Evolutionary conservation across 331 rosid species (phyloP).

Genomic region (Phaseolus coccineus): DNA sequence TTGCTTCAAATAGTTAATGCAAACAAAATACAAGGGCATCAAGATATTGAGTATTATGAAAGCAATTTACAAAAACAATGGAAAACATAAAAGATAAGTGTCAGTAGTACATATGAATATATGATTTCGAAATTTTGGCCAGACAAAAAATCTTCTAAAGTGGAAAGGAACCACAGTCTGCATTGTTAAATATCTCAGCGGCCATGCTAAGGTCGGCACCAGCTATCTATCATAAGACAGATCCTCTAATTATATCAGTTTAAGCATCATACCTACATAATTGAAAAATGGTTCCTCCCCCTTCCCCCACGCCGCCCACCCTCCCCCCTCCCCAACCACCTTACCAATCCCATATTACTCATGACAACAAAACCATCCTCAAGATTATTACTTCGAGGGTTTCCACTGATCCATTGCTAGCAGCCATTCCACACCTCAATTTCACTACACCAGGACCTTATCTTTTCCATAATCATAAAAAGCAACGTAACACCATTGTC

Average conservation of each 20-base stretch:
- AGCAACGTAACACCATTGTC: not conserved
- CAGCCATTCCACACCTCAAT: slow-evolving; percentile 32
- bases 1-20: not conserved
- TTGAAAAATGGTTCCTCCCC: not conserved
- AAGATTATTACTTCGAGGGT: slow-evolving; percentile 20
- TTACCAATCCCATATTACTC: not conserved
- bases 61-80: not conserved
- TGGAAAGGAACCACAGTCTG: slow-evolving; percentile 1
- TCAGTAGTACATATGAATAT: not conserved
- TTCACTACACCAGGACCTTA: slow-evolving; percentile 22
- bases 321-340: not conserved
- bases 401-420: slow-evolving; percentile 19
- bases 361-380: slow-evolving; percentile 16
- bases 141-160: slow-evolving; percentile 19
- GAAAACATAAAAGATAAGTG: slow-evolving; percentile 11
- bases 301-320: not conserved
- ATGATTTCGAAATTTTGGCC: not conserved
- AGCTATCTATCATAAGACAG: slow-evolving; percentile 24
- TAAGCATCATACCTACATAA: not conserved
- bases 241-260: not conserved
- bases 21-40: not conserved
- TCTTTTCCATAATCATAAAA: slow-evolving; percentile 13
- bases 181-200: not conserved
- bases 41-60: not conserved
- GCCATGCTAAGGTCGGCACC: not conserved